Evolutionary conservation across 2,329 filamentous ascomycete genomes (phyloP).

Genomic region (Pseudofabraea citricarpa): DNA sequence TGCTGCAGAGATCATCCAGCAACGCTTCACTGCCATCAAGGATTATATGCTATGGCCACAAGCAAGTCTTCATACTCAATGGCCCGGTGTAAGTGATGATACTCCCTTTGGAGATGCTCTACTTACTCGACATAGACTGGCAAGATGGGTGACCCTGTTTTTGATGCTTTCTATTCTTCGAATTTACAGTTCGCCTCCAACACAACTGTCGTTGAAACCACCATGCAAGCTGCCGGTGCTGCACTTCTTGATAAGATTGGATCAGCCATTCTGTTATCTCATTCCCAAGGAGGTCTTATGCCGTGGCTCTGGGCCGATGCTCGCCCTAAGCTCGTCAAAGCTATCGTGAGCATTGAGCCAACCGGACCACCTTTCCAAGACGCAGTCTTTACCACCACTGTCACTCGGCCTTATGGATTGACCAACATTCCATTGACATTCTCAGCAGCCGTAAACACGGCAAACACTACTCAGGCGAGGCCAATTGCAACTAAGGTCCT

Average conservation of each 20-base stretch:
- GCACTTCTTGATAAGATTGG: conserved; percentile 20
- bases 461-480: conserved; percentile 25
- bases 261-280: conserved; percentile 18
- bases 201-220: conserved; percentile 29
- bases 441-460: conserved; percentile 32
- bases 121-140: conserved; percentile 11
- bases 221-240: conserved; percentile 34
- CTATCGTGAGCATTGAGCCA: conserved; percentile 40
- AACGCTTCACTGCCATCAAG: conserved; percentile 23
- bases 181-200: conserved; percentile 33
- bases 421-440: conserved; percentile 45
- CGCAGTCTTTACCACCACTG: conserved; percentile 29
- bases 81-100: conserved; percentile 27
- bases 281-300: conserved; percentile 41
- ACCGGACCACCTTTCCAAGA: conserved; percentile 43
- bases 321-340: conserved; percentile 35
- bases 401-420: conserved; percentile 37
- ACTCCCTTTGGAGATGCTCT: background rate
- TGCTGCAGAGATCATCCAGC: conserved; percentile 17
- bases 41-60: conserved; percentile 26
- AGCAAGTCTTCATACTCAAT: conserved; percentile 33
- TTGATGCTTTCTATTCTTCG: conserved; percentile 31
- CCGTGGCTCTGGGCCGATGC: conserved; percentile 38
- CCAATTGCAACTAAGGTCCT: conserved; percentile 17
- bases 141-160: conserved; percentile 17